Evolutionary conservation across 495 filamentous ascomycete genomes (phyloP), one percentile per base, ranked within the genome.

Genomic region (Trichoderma reesei): DNA sequence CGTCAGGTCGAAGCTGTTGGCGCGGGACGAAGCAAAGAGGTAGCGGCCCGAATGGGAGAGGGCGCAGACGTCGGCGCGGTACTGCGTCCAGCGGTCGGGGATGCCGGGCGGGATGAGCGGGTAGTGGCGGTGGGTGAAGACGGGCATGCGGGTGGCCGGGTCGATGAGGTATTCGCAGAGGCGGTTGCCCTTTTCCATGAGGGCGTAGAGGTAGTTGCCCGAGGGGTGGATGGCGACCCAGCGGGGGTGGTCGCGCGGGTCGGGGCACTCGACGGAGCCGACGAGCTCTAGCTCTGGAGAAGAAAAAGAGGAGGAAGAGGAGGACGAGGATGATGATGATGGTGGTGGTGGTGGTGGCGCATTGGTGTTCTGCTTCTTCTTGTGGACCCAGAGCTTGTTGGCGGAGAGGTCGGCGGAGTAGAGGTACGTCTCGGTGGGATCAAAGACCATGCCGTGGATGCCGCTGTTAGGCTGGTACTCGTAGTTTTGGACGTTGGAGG

Each of bases 371-470:
- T n/a, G n/a, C n/a, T n/a, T n/a, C 75, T 92, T 94, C 71, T 82
- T 81, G 75, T 94, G 90, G 13, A 86, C 88, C 90, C 90, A 94
- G 61, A 94, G 83, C 78, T 89, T 91, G 79, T 94, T 92, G 68
- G 86, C 89, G 65, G 81, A 83, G 73, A 94, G 82, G 74, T 94
- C 90, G 64, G 90, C 90, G 26, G 88, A 91, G 79, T 94, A 94
- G 41, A 94, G 82, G 75, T 90, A 92, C 14, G 85, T 88, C 75
- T 94, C 90, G 63, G 84, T 86, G 11, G 88, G 84, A 72, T 94
- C 89, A 71, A 94, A 94, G 54, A 91, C 89, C 88, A 91, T 92
- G 75, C 89, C 90, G 75, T 94, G 90, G 67, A 94, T 89, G 54
- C 88, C 90, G 8, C 88, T 88, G 72, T 89, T 83, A 41, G 78